A percentile compares a stretch with the other conserved stretches of the same genome.
These are phyloP conservation scores for Parascedosporium putredinis DNA, from an alignment of 2,329 filamentous ascomycete species.

Conservation along the genomic window DNA sequence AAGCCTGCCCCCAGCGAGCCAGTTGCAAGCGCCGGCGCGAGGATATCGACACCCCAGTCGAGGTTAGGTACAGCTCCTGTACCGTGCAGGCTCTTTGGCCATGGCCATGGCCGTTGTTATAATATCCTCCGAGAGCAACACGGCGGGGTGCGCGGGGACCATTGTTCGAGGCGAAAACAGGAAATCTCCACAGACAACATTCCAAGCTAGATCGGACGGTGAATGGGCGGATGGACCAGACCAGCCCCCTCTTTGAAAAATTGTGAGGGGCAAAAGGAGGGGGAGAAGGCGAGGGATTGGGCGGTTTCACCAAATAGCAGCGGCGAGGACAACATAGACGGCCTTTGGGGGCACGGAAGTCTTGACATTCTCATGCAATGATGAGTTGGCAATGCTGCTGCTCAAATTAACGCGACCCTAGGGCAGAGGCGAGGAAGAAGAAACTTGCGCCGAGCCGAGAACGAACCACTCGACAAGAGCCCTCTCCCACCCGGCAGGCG, in stretches of 20 bases:
- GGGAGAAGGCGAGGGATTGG: conserved; percentile 4
- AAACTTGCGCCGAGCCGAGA: neutral
- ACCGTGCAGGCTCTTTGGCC: neutral
- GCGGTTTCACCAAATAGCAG: neutral
- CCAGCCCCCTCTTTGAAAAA: neutral
- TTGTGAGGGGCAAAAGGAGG: conserved; percentile 3
- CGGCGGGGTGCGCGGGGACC: neutral
- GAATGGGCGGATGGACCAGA: neutral
- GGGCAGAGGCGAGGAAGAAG: neutral
- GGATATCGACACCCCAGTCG: neutral
- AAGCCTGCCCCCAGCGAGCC: too few relatives aligned
- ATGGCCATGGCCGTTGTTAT: too few relatives aligned
- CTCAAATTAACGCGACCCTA: conserved; percentile 14
- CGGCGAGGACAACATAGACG: neutral
- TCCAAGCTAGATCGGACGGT: neutral
- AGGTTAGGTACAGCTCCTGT: neutral
- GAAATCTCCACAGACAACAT: neutral
- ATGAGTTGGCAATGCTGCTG: conserved; percentile 17
- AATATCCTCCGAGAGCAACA: neutral
- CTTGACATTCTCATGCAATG: conserved; percentile 8
- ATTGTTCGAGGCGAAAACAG: neutral
- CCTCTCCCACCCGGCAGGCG: neutral
- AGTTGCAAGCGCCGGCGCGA: too few relatives aligned
- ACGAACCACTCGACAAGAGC: neutral
- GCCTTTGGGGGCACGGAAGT: conserved; percentile 1